A percentile compares a stretch with the other conserved stretches of the same genome.
phyloP scores from a whole-genome alignment of 2,329 filamentous ascomycete genomes.

The Arthrobotrys musiformis region DNA sequence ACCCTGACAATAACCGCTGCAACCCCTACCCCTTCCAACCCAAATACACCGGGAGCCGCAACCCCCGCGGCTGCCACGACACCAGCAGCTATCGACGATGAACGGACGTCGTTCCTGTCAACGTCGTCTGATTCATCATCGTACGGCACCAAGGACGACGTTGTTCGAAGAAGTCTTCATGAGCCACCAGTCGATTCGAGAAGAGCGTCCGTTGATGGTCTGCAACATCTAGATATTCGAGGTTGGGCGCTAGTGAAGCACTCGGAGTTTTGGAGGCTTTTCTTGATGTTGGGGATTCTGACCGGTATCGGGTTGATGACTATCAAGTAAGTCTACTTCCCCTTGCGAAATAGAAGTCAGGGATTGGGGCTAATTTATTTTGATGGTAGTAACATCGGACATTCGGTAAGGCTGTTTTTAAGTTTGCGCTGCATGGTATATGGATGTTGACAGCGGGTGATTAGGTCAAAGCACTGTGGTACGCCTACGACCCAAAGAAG shows the following conservation, averaged over 20 bases:
- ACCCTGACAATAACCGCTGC: constrained; percentile 50
- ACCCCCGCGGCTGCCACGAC: constrained; percentile 35
- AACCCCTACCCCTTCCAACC: constrained; percentile 48
- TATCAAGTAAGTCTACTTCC: constrained; percentile 79
- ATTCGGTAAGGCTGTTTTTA: constrained; percentile 55
- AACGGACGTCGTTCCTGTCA: constrained; percentile 84
- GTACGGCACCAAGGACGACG: constrained; percentile 57
- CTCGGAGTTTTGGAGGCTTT: constrained; percentile 90
- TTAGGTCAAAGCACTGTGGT: constrained; percentile 82
- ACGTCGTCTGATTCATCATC: constrained; percentile 66
- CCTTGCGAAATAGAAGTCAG: not conserved
- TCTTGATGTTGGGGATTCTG: constrained; percentile 85
- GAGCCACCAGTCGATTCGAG: constrained; percentile 44
- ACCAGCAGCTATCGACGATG: constrained; percentile 65
- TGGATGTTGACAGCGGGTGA: not conserved
- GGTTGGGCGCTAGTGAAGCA: constrained; percentile 78
- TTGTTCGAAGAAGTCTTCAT: constrained; percentile 69
- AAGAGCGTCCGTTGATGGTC: constrained; percentile 52
- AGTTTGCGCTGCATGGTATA: not conserved
- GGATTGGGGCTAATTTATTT: not conserved
- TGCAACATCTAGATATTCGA: constrained; percentile 78
- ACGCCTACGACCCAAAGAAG: constrained; percentile 79
- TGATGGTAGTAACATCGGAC: constrained; percentile 80
- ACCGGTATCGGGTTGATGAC: constrained; percentile 97
- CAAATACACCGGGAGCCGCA: constrained; percentile 44